A percentile compares a stretch with the other conserved stretches of the same genome.
Conservation (phyloP, 2,329 filamentous ascomycete genomes). For the Chrysoporthe austroafricana region DNA sequence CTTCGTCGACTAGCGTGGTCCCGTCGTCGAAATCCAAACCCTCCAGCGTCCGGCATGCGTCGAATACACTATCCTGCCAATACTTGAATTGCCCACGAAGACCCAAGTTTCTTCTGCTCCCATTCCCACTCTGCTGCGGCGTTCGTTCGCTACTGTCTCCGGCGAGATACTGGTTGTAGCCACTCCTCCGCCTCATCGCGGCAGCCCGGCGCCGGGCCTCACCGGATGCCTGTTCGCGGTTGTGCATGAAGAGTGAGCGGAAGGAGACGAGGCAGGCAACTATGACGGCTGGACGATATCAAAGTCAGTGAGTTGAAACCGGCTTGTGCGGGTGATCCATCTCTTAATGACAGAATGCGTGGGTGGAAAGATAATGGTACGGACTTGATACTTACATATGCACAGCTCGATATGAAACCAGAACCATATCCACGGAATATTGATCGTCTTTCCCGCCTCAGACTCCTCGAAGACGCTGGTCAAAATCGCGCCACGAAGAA, state of each 20-base stretch:
- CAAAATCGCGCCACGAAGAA: constrained; percentile 24
- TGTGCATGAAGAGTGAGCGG: constrained; percentile 27
- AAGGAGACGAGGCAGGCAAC: constrained; percentile 29
- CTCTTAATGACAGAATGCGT: background rate
- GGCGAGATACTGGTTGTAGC: constrained; percentile 16
- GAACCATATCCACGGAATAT: constrained; percentile 30
- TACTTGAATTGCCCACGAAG: constrained; percentile 20
- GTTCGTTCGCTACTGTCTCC: constrained; percentile 12
- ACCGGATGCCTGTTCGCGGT: constrained; percentile 16
- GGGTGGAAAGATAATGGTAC: background rate
- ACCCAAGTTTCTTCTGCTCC: constrained; percentile 9
- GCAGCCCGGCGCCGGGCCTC: constrained; percentile 19
- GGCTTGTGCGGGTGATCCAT: background rate
- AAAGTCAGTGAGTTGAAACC: background rate
- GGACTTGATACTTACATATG: constrained; percentile 13
- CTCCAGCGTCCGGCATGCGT: constrained; percentile 26
- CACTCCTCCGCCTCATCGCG: constrained; percentile 14
- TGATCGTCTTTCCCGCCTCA: constrained; percentile 21
- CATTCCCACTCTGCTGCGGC: constrained; percentile 14
- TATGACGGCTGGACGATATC: constrained; percentile 14
- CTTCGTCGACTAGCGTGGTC: constrained; percentile 21
- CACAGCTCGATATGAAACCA: constrained; percentile 29
- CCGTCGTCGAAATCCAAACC: constrained; percentile 24
- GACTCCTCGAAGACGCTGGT: constrained; percentile 25
- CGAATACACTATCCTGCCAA: constrained; percentile 25